These are phyloP conservation scores for Geoglossum cookeanum DNA, from an alignment of 2,329 filamentous ascomycete genomes.

Conservation along the genomic window DNA sequence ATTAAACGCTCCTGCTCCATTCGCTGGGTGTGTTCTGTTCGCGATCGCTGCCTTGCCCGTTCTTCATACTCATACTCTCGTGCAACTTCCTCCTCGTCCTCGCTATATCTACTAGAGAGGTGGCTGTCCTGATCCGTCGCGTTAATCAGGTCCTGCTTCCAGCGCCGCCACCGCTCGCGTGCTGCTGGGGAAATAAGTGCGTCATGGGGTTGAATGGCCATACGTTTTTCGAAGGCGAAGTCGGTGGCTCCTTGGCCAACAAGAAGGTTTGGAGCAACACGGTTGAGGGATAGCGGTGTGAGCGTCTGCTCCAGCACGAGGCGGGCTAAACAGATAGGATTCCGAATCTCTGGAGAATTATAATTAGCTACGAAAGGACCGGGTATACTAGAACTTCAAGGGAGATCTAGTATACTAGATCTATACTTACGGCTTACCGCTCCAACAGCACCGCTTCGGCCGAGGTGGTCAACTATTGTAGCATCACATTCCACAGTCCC, in stretches of 20 bases:
- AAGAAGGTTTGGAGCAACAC: constrained; percentile 83
- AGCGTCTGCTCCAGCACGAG: constrained; percentile 61
- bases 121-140: constrained; percentile 27
- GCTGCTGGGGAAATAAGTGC: constrained; percentile 64
- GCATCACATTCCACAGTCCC: constrained; percentile 90
- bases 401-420: neutral
- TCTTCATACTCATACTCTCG: constrained; percentile 14
- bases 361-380: neutral
- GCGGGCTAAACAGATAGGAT: constrained; percentile 76
- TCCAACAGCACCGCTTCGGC: constrained; percentile 82
- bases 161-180: constrained; percentile 57
- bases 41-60: constrained; percentile 16
- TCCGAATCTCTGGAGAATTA: constrained; percentile 53
- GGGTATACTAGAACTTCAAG: neutral
- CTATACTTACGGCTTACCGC: constrained; percentile 63
- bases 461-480: constrained; percentile 75
- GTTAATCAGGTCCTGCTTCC: constrained; percentile 50
- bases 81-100: constrained; percentile 6
- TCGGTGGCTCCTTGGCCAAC: constrained; percentile 68
- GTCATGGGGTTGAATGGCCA: constrained; percentile 55
- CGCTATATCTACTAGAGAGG: constrained; percentile 18
- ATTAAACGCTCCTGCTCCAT: constrained; percentile 1
- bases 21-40: constrained; percentile 20
- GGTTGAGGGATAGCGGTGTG: constrained; percentile 58
- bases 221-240: constrained; percentile 66